Evolutionary conservation across 768 basidiomycete species (phyloP).

Genomic region (Boletus rubroflammeus): DNA sequence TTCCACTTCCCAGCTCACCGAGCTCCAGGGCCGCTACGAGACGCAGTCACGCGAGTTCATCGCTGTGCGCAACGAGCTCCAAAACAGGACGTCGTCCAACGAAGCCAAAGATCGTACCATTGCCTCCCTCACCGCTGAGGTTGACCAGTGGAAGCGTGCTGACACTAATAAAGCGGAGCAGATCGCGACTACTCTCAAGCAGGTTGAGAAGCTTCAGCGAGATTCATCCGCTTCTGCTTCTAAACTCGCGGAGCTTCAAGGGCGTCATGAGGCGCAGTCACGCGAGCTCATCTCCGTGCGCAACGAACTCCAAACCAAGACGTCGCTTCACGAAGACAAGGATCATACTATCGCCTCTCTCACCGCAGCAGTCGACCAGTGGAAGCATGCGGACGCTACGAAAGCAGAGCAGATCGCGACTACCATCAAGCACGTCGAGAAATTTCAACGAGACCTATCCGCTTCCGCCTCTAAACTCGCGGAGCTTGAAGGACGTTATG

Average conservation of each 20-base stretch:
- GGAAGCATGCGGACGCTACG: not conserved
- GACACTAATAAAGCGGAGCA: not conserved
- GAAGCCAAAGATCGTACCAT: not conserved
- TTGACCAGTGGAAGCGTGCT: not conserved
- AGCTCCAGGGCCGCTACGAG: not conserved
- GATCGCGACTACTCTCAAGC: not conserved
- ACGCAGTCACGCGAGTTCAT: not conserved
- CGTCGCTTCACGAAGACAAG: not conserved
- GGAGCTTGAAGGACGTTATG: not conserved
- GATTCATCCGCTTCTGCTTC: not conserved
- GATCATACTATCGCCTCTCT: not conserved
- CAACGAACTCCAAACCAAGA: not conserved
- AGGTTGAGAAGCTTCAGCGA: not conserved
- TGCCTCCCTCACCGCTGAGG: not conserved
- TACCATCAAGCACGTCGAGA: not conserved
- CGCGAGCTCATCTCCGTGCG: not conserved
- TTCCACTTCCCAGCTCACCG: not conserved
- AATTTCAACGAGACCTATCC: not conserved
- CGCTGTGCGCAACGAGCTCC: not conserved
- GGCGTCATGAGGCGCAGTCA: not conserved
- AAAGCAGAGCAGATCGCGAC: not conserved
- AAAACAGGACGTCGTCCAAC: not conserved
- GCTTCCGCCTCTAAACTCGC: not conserved
- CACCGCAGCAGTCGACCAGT: not conserved
- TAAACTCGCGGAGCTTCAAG: not conserved